Evolutionary conservation across 306 rosid genomes (phyloP), one percentile per base, ranked within the genome.

Genomic region (Lithocarpus polystachyus): DNA sequence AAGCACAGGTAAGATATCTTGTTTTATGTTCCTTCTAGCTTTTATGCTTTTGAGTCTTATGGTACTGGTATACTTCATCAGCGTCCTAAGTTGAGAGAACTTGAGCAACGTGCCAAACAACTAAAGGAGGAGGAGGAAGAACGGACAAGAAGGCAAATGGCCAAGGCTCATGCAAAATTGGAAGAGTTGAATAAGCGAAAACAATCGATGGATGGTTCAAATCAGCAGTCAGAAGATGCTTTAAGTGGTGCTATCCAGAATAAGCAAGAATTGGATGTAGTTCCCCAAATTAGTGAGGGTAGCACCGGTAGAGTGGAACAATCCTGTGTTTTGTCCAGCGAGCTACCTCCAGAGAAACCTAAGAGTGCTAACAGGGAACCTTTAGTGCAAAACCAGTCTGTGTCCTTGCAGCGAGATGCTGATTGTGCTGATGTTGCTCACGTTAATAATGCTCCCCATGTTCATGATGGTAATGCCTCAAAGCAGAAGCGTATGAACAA

Each of bases 111-210:
- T 56, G 86, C 97, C 60, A 93, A 78, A 82, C 92, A 93, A 82
- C 85, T 91, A 73, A 95, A 83, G 85, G 97, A 93, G 87, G 97
- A 95, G 83, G 98, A 95, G 83, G 98, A 91, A 85, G 98, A 91
- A 79, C 86, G 92, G 52, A 83, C 62, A 62, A 90, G 93, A 84
- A 90, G 82, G 89, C 99, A 88, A 82, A 85, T 45, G 80, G 96
- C 91, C 68, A 91, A 88, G 87, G 97, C 99, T 81, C 85, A 31
- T 33, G 98, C 92, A 2, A 95, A 89, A 79, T 84, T 93, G 79
- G 97, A 95, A 73, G 99, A 93, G 88, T 84, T 91, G 81, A 84
- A 91, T 75, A 85, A 79, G 82, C 93, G 90, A 60, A 69, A 89
- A 43, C 86, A 75, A 82, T 83, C 80, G 31, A 82, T 59, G 78